Percentiles rank a stretch among this genome's conserved stretches.
Evolutionary conservation across 345 rosid species (phyloP).

Genomic region (Passiflora organensis): DNA sequence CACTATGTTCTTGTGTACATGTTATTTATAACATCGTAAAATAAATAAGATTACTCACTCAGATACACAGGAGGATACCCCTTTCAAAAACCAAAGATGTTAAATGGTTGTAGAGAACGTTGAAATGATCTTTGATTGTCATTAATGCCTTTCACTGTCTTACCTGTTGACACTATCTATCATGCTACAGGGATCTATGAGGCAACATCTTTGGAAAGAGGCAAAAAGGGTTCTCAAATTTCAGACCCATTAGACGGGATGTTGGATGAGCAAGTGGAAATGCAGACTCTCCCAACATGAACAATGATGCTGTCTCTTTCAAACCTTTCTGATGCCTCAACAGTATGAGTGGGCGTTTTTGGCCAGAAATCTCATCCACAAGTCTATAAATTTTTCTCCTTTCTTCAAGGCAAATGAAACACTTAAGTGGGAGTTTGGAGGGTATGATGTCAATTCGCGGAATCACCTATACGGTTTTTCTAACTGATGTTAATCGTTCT

Average conservation of each 20-base stretch:
- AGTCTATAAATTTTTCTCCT: neutral
- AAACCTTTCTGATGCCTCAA: neutral
- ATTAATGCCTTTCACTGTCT: neutral
- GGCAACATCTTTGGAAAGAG: slow-evolving; percentile 70
- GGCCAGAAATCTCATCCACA: neutral
- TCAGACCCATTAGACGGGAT: slow-evolving; percentile 45
- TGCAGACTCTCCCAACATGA: slow-evolving; percentile 56
- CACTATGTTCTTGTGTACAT: neutral
- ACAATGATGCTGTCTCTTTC: neutral
- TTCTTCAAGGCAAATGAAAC: slow-evolving; percentile 3
- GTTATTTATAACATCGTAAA: neutral
- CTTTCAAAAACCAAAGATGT: neutral
- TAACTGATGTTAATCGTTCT: neutral
- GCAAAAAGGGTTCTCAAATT: slow-evolving; percentile 50
- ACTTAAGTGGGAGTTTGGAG: neutral
- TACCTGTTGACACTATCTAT: neutral
- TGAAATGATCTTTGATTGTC: neutral
- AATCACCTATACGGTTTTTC: neutral
- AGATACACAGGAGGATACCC: neutral
- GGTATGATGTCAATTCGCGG: neutral
- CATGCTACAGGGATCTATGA: slow-evolving; percentile 57
- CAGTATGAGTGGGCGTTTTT: neutral
- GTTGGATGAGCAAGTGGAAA: slow-evolving; percentile 47
- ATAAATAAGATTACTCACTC: neutral
- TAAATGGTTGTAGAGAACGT: neutral